Percentiles rank a stretch among this genome's conserved stretches.
These are phyloP conservation scores for Pythium biforme DNA, from an alignment of 352 stramenopile species.

Conservation along the genomic window DNA sequence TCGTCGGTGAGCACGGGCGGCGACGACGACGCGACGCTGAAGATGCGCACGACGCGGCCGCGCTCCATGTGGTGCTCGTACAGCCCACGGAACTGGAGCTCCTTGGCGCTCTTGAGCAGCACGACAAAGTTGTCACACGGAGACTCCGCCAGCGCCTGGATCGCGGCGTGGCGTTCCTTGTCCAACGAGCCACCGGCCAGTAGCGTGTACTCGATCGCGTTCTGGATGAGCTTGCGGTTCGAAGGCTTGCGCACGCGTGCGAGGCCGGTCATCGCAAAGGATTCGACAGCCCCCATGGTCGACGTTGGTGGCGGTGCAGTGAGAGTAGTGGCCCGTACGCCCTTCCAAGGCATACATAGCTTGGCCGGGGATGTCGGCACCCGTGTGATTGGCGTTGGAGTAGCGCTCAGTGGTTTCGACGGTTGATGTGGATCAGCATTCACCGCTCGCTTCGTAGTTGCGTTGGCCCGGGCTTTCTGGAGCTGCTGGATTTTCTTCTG, in stretches of 20 bases:
- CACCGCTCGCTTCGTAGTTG: background rate
- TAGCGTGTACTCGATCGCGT: slow-evolving; percentile 78
- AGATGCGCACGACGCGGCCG: slow-evolving; percentile 43
- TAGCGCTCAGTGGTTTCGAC: background rate
- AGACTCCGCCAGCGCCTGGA: slow-evolving; percentile 45
- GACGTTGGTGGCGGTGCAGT: background rate
- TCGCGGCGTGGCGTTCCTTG: slow-evolving; percentile 45
- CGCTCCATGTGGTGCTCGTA: slow-evolving; percentile 63
- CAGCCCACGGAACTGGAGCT: slow-evolving; percentile 71
- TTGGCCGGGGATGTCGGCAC: background rate
- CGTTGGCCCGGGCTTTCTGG: slow-evolving; percentile 41
- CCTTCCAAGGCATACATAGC: background rate
- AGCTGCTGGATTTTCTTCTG: slow-evolving; percentile 68
- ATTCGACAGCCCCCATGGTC: background rate
- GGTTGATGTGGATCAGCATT: background rate
- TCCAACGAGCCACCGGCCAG: slow-evolving; percentile 62
- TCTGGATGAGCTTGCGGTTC: slow-evolving; percentile 74
- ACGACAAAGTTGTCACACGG: slow-evolving; percentile 72
- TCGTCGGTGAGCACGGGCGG: slow-evolving; percentile 33
- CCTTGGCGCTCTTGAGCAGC: slow-evolving; percentile 66
- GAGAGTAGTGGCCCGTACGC: background rate
- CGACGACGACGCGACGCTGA: slow-evolving; percentile 33
- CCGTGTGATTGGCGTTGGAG: too few relatives aligned
- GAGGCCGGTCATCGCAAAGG: slow-evolving; percentile 15
- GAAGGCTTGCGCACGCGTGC: slow-evolving; percentile 35